Base-by-base conservation (phyloP, 352 stramenopile genomes). In the Globisporangium orthogonon region DNA sequence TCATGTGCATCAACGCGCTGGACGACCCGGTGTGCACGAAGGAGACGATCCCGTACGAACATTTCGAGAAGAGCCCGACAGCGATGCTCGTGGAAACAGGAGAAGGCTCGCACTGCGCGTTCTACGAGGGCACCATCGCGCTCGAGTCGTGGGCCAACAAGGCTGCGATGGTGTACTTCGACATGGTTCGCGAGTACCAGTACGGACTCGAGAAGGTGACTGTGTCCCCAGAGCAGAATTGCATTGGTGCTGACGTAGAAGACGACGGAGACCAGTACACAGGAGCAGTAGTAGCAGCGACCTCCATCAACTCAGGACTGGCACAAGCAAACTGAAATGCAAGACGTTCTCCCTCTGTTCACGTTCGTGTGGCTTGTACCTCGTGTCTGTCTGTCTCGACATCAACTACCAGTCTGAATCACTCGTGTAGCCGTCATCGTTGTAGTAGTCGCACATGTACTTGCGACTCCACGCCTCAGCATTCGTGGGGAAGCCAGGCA, bases 1-100 rank as follows among this genome's bases (percentile, higher is more conserved):
- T 89, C 51, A 61, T 93, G 7, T 87, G 76, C 35, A 77, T 93
- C 50, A 93, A 90, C 51, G 83, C 83, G 4, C 67, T 86, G 18
- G 83, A 93, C 50, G 83, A 93, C 52, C 80, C 80, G 0, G 78
- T 93, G 29, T 93, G 78, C 65, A 83, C 78, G 13, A 79, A 84
- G 41, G 78, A 89, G 52, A 86, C 67, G 50, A 91, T 91, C 56
- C 69, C 75, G 50, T 86, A 84, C 56, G 57, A 77, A 9, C 56
- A 74, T 47, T 91, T 93, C 33, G 50, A 60, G 10, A 55, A 50
- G 4, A 86, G 85, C 48, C 70, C 74, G 15, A 70, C 73, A 0
- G 55, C 71, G 29, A 83, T 92, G 65, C 66, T 90, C 39, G 40
- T 86, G 11, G 54, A 73, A 17, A 91, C 78, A 1, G 66, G 62